phyloP scores from a whole-genome alignment of 345 rosid species.

The Schrenkiella parvula region DNA sequence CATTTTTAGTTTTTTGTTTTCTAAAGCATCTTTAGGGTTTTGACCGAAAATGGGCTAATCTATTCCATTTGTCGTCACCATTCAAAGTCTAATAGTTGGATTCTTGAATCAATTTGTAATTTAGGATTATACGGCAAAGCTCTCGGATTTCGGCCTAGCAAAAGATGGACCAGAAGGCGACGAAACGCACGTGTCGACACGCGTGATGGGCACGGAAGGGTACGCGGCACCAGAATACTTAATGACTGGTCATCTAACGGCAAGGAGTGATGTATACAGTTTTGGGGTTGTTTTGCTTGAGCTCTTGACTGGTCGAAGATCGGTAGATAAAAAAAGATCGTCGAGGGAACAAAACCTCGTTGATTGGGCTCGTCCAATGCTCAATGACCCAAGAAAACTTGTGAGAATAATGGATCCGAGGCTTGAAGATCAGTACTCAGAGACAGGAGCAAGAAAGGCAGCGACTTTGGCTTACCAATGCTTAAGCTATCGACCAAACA shows the following conservation, averaged over 20 bases:
- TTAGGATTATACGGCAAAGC: constrained; percentile 75
- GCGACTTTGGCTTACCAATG: constrained; percentile 79
- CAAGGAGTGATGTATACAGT: constrained; percentile 73
- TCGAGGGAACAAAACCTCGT: constrained; percentile 51
- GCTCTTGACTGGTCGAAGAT: constrained; percentile 54
- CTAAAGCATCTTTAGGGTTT: too few species aligned
- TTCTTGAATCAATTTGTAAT: too few species aligned
- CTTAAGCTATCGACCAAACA: constrained; percentile 71
- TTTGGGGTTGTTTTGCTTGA: constrained; percentile 68
- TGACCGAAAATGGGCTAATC: too few species aligned
- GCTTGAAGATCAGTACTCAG: constrained; percentile 86
- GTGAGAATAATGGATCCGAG: constrained; percentile 77
- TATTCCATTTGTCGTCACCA: background rate
- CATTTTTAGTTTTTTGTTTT: too few species aligned
- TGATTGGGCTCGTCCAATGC: constrained; percentile 70
- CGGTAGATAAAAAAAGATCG: constrained; percentile 48
- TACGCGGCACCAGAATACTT: constrained; percentile 91
- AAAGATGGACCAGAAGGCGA: constrained; percentile 94
- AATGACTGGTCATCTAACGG: constrained; percentile 85
- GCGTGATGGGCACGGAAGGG: constrained; percentile 95
- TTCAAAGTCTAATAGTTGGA: background rate
- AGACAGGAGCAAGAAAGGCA: constrained; percentile 60
- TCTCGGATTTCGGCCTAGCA: constrained; percentile 86
- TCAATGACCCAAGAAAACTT: constrained; percentile 60
- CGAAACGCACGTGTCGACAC: constrained; percentile 76